Evolutionary conservation across 495 filamentous ascomycete genomes (phyloP).

Genomic region (Trichoderma gamsii): DNA sequence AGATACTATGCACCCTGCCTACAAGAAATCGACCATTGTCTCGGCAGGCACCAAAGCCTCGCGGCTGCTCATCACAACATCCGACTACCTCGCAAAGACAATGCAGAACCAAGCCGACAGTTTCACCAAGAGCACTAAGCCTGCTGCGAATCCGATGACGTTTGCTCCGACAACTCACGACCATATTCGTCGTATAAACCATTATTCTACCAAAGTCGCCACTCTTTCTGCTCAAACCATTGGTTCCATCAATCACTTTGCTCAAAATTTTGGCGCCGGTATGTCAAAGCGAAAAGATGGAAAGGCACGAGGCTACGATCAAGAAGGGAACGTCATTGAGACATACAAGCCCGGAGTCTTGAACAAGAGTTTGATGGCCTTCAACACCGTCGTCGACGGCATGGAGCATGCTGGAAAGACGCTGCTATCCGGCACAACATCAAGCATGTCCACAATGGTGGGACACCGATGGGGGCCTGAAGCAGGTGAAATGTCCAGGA

Average conservation of each 20-base stretch:
- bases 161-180: slow-evolving; percentile 83
- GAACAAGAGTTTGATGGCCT: slow-evolving; percentile 94
- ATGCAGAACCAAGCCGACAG: slow-evolving; percentile 69
- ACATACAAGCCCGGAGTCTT: slow-evolving; percentile 82
- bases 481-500: slow-evolving; percentile 65
- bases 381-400: slow-evolving; percentile 89
- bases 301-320: slow-evolving; percentile 48
- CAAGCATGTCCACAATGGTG: slow-evolving; percentile 74
- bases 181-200: slow-evolving; percentile 78
- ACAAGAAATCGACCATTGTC: slow-evolving; percentile 78
- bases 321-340: slow-evolving; percentile 55
- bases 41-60: slow-evolving; percentile 87
- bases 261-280: slow-evolving; percentile 80
- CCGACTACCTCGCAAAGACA: slow-evolving; percentile 67
- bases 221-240: slow-evolving; percentile 78
- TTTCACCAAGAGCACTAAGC: slow-evolving; percentile 74
- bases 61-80: slow-evolving; percentile 84
- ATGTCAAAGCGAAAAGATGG: slow-evolving; percentile 54
- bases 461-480: slow-evolving; percentile 78
- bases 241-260: slow-evolving; percentile 69
- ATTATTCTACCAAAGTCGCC: slow-evolving; percentile 68
- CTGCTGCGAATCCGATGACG: slow-evolving; percentile 69
- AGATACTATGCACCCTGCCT: slow-evolving; percentile 80
- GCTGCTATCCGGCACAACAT: slow-evolving; percentile 63
- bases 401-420: slow-evolving; percentile 77